phyloP scores from a whole-genome alignment of 805 yeast genomes.

The Komagataella pastoris region DNA sequence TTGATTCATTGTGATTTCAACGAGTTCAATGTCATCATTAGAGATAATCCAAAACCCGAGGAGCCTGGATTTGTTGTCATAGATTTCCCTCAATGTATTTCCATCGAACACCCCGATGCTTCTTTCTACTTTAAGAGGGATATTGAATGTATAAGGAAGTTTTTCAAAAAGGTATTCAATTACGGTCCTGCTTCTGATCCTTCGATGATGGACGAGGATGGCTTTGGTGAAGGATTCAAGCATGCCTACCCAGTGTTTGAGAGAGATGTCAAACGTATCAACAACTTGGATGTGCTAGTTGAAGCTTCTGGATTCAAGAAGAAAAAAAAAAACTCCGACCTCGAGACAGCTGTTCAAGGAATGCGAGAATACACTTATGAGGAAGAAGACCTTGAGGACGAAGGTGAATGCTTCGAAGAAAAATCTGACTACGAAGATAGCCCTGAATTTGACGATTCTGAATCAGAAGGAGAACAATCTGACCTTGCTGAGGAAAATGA shows the following conservation, averaged over 20 bases:
- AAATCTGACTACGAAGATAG: slow-evolving; percentile 19
- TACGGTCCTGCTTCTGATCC: slow-evolving; percentile 59
- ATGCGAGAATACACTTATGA: slow-evolving; percentile 34
- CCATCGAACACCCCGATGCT: slow-evolving; percentile 85
- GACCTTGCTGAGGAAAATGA: slow-evolving; percentile 23
- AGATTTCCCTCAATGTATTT: slow-evolving; percentile 97
- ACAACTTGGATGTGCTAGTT: slow-evolving; percentile 69
- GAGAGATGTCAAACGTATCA: slow-evolving; percentile 60
- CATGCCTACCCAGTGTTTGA: slow-evolving; percentile 68
- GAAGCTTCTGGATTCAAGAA: slow-evolving; percentile 78
- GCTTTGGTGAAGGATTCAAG: slow-evolving; percentile 69
- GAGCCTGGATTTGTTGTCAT: slow-evolving; percentile 77
- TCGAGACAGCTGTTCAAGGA: slow-evolving; percentile 55
- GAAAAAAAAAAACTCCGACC: slow-evolving; percentile 26
- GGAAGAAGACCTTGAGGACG: slow-evolving; percentile 11
- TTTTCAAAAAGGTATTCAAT: slow-evolving; percentile 66
- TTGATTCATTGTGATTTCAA: slow-evolving; percentile 95
- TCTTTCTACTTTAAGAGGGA: slow-evolving; percentile 82
- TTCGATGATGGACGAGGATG: slow-evolving; percentile 65
- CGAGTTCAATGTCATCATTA: slow-evolving; percentile 87
- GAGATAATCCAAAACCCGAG: slow-evolving; percentile 28
- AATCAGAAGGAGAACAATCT: slow-evolving; percentile 20
- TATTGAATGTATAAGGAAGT: slow-evolving; percentile 76
- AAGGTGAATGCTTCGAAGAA: slow-evolving; percentile 22
- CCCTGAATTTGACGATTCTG: slow-evolving; percentile 19